A percentile compares a stretch with the other conserved stretches of the same genome.
These are phyloP conservation scores for Fusarium incarnatum DNA, from an alignment of 2,329 filamentous ascomycete species.

Conservation along the genomic window DNA sequence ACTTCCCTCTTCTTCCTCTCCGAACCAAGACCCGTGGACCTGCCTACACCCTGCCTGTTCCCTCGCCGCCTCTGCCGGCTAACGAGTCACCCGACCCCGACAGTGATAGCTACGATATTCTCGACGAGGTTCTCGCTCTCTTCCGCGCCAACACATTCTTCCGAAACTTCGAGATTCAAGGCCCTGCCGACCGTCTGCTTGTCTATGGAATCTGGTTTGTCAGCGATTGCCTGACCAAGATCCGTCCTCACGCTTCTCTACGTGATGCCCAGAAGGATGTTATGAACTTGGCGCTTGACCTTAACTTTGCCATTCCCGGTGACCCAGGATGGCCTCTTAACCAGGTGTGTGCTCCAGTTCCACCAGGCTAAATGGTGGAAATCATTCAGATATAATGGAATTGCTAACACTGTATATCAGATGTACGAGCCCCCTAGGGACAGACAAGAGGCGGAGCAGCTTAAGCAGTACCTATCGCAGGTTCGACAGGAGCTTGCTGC, in stretches of 20 bases:
- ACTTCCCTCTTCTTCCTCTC: conserved; percentile 93
- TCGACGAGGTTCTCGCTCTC: conserved; percentile 91
- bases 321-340: conserved; percentile 94
- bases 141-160: conserved; percentile 99
- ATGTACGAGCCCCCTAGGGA: conserved; percentile 92
- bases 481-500: conserved; percentile 90
- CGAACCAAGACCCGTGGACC: conserved; percentile 96
- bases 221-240: conserved; percentile 89
- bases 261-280: conserved; percentile 77
- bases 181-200: conserved; percentile 90
- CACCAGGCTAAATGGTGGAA: not conserved
- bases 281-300: conserved; percentile 89
- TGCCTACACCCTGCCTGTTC: conserved; percentile 82
- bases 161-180: conserved; percentile 99
- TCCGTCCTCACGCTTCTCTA: conserved; percentile 77
- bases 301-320: conserved; percentile 92
- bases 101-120: conserved; percentile 92
- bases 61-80: conserved; percentile 66
- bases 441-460: conserved; percentile 87
- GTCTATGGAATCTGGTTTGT: conserved; percentile 98
- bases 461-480: conserved; percentile 91
- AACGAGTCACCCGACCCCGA: conserved; percentile 80
- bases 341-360: conserved; percentile 65
- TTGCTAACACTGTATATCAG: conserved; percentile 50
- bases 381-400: not conserved